A percentile compares a stretch with the other conserved stretches of the same genome.
Evolutionary conservation across 345 rosid species (phyloP).

Genomic region (Euphorbia pulcherrima): DNA sequence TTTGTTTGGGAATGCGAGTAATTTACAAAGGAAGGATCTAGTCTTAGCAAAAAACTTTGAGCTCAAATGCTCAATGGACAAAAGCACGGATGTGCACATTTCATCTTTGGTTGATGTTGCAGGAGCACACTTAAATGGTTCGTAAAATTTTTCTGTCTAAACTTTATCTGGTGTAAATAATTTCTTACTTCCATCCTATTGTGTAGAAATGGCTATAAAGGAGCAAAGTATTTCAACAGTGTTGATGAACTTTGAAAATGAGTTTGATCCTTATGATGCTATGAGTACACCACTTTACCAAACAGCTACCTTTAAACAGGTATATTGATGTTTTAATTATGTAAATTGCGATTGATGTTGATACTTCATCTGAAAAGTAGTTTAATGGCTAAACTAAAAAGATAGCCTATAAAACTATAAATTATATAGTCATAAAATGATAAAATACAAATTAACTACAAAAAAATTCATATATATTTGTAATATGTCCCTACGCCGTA

Average conservation of each 20-base stretch:
- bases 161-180: not conserved
- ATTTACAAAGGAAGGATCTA: constrained; percentile 26
- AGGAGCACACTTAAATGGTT: constrained; percentile 38
- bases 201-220: constrained; percentile 42
- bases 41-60: constrained; percentile 29
- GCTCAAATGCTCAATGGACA: constrained; percentile 41
- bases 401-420: too few relatives aligned
- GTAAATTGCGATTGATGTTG: not conserved
- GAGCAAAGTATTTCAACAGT: constrained; percentile 68
- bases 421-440: too few relatives aligned
- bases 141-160: not conserved
- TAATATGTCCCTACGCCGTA: too few relatives aligned
- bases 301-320: constrained; percentile 94
- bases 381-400: too few relatives aligned
- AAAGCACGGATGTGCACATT: constrained; percentile 39
- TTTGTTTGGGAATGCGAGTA: constrained; percentile 26
- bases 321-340: not conserved
- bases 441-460: too few relatives aligned
- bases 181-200: constrained; percentile 1
- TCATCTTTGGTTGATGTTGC: constrained; percentile 39
- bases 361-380: not conserved
- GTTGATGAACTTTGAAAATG: constrained; percentile 57
- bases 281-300: constrained; percentile 88
- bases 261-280: constrained; percentile 81
- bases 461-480: too few relatives aligned